These are phyloP conservation scores for Oryza rufipogon DNA, from an alignment of 176 grass and related monocot species.

Conservation along the genomic window DNA sequence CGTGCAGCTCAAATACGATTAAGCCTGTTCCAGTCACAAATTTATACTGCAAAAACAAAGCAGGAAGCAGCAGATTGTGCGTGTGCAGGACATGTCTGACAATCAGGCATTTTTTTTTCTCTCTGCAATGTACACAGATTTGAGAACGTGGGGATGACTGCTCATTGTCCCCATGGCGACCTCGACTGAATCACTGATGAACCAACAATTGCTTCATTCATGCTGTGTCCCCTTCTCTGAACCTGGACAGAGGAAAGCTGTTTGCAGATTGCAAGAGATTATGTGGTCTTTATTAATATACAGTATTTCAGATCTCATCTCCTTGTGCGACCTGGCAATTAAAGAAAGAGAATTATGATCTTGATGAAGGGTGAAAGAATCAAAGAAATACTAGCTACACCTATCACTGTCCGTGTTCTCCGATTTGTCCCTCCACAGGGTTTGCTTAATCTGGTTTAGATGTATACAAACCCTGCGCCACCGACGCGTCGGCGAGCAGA, in stretches of 20 bases:
- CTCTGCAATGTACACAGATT: not conserved
- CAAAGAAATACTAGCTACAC: no score
- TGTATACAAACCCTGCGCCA: not conserved
- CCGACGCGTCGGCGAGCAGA: not conserved
- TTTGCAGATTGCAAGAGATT: not conserved
- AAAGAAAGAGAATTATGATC: not conserved
- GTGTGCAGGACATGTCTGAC: not conserved
- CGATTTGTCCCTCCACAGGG: slow-evolving; percentile 10
- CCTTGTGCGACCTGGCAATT: not conserved
- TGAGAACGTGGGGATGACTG: slow-evolving; percentile 27
- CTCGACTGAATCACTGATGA: slow-evolving; percentile 30
- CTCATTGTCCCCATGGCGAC: not conserved
- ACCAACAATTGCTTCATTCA: slow-evolving; percentile 27
- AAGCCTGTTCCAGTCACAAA: no score
- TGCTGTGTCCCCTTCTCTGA: slow-evolving; percentile 24
- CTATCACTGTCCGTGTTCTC: slow-evolving; percentile 15
- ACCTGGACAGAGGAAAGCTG: slow-evolving; percentile 20
- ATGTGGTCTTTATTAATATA: not conserved
- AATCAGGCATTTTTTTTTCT: not conserved
- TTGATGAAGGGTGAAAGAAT: no score
- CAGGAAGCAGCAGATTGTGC: not conserved
- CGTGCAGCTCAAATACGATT: no score
- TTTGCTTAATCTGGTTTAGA: slow-evolving; percentile 31
- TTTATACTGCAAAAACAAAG: not conserved
- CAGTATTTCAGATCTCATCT: not conserved